phyloP scores from a whole-genome alignment of 768 basidiomycete genomes.

The Trametes cinnabarina region DNA sequence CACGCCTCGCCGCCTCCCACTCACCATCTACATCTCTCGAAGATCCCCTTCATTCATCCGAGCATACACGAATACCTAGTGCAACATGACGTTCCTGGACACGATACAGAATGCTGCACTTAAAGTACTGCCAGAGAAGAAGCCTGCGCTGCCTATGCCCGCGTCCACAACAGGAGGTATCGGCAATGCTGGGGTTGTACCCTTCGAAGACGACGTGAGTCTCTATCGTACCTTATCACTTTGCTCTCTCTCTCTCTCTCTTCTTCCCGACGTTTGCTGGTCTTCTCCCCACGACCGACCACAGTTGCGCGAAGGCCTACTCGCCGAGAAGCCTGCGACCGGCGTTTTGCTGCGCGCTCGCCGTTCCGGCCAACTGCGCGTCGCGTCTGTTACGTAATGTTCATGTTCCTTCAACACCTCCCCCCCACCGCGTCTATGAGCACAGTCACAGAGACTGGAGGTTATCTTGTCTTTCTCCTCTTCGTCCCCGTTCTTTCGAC shows the following conservation, averaged over 20 bases:
- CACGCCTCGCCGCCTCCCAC: neutral
- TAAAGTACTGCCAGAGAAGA: constrained; percentile 47
- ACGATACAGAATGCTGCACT: constrained; percentile 49
- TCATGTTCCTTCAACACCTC: constrained; percentile 36
- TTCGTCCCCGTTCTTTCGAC: constrained; percentile 64
- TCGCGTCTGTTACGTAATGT: constrained; percentile 45
- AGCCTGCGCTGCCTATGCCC: constrained; percentile 32
- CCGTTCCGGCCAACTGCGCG: constrained; percentile 2
- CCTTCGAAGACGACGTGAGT: constrained; percentile 74
- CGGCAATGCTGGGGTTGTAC: constrained; percentile 53
- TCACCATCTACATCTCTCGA: neutral
- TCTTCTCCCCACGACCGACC: neutral
- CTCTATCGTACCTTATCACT: neutral
- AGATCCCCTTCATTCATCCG: neutral
- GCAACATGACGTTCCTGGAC: constrained; percentile 57
- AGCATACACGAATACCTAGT: neutral
- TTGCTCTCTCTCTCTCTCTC: neutral
- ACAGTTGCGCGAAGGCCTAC: neutral
- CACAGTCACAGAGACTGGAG: constrained; percentile 36
- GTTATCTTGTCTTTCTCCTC: constrained; percentile 57
- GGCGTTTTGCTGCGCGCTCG: constrained; percentile 7
- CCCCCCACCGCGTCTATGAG: constrained; percentile 24
- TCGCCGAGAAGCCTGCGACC: neutral
- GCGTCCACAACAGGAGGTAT: constrained; percentile 52
- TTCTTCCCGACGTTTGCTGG: neutral